Percentiles rank a stretch among this genome's conserved stretches.
Evolutionary conservation across 768 basidiomycete species (phyloP).

Genomic region (Suillus sp.): DNA sequence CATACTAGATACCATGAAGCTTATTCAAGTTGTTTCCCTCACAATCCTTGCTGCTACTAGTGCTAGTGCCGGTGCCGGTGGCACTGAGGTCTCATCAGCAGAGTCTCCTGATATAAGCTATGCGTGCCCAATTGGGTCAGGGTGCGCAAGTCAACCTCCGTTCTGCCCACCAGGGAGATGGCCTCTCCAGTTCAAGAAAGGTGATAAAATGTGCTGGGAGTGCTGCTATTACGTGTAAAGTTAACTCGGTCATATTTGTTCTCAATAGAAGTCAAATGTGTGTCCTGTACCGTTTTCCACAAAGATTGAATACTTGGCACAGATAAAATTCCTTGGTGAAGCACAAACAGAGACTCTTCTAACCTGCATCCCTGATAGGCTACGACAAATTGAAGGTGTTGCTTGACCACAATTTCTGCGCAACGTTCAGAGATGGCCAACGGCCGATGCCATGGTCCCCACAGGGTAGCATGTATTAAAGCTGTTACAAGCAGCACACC

Average conservation of each 20-base stretch:
- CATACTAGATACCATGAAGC: neutral
- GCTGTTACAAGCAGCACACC: no score
- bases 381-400: neutral
- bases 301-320: neutral
- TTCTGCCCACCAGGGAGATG: no score
- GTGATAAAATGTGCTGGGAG: no score
- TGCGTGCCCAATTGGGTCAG: no score
- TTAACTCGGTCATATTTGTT: neutral
- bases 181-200: no score
- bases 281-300: neutral
- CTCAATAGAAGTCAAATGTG: neutral
- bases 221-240: no score
- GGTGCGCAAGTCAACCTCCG: no score
- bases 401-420: neutral
- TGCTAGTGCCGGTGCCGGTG: neutral
- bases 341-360: neutral
- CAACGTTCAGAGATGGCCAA: neutral
- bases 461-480: no score
- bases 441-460: no score
- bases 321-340: neutral
- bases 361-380: neutral
- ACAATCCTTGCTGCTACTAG: constrained; percentile 32
- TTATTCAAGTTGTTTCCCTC: neutral
- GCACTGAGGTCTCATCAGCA: neutral
- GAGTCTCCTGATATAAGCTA: no score